Conservation (phyloP, 805 yeast species). For the Tetrapisispora iriomotensis region DNA sequence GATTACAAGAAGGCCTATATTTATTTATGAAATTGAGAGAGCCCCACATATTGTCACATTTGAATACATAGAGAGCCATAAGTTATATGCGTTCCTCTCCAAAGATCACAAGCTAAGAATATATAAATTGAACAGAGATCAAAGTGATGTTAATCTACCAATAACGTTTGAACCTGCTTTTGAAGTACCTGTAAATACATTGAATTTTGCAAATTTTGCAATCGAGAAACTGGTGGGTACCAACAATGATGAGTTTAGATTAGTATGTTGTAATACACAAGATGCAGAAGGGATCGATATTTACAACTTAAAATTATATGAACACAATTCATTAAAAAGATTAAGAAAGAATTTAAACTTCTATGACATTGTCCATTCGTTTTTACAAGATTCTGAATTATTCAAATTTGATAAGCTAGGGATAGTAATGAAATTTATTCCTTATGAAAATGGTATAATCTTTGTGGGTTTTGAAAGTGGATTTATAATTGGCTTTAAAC, state of each 20-base stretch:
- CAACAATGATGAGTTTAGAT: slow-evolving; percentile 6
- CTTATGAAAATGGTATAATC: slow-evolving; percentile 7
- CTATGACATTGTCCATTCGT: slow-evolving; percentile 6
- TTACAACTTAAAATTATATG: slow-evolving; percentile 11
- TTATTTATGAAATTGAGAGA: slow-evolving; percentile 4
- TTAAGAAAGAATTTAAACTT: slow-evolving; percentile 15
- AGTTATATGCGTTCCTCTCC: slow-evolving; percentile 12
- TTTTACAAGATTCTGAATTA: slow-evolving; percentile 1
- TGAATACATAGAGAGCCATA: slow-evolving; percentile 7
- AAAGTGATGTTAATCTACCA: too few relatives aligned
- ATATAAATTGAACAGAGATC: slow-evolving; percentile 3
- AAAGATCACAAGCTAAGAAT: slow-evolving; percentile 23
- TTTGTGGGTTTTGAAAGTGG: slow-evolving; percentile 27
- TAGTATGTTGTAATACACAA: slow-evolving; percentile 25
- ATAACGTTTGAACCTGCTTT: background rate
- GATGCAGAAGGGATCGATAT: slow-evolving; percentile 24
- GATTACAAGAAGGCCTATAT: slow-evolving; percentile 20
- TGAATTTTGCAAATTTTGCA: slow-evolving; percentile 25
- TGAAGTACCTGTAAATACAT: slow-evolving; percentile 23
- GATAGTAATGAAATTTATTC: slow-evolving; percentile 21
- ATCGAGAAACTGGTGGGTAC: slow-evolving; percentile 2
- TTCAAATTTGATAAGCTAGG: slow-evolving; percentile 20
- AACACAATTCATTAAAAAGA: slow-evolving; percentile 18
- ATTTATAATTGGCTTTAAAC: slow-evolving; percentile 19
- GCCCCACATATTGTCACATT: slow-evolving; percentile 13